These are phyloP conservation scores for Oleoguttula mirabilis DNA, from an alignment of 495 filamentous ascomycete genomes.

Conservation along the genomic window DNA sequence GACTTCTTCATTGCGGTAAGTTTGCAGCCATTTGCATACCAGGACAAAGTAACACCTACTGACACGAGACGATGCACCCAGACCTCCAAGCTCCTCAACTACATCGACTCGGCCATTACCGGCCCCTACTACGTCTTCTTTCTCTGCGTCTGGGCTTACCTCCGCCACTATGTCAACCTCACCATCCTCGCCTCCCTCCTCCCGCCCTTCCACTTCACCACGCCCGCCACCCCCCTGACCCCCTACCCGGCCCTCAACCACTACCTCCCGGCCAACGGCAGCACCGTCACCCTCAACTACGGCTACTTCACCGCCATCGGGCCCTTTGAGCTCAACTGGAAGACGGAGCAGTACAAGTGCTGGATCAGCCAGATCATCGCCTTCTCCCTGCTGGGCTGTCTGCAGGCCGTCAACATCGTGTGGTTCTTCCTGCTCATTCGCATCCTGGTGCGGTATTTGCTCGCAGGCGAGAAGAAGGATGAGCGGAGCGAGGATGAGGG, in stretches of 20 bases:
- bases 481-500: slow-evolving; percentile 31
- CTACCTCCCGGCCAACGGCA: not conserved
- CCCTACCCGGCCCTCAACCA: not conserved
- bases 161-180: slow-evolving; percentile 84
- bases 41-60: too few relatives aligned
- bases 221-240: not conserved
- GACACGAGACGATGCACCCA: too few relatives aligned
- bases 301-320: slow-evolving; percentile 84
- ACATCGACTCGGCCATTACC: slow-evolving; percentile 65
- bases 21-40: too few relatives aligned
- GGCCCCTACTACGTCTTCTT: slow-evolving; percentile 77
- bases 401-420: slow-evolving; percentile 32
- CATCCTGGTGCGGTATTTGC: slow-evolving; percentile 26
- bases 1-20: slow-evolving; percentile 96
- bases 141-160: slow-evolving; percentile 77
- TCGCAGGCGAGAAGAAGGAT: slow-evolving; percentile 21
- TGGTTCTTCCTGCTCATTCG: slow-evolving; percentile 29
- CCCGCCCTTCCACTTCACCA: slow-evolving; percentile 8
- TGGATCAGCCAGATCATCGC: slow-evolving; percentile 29
- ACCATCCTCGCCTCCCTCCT: slow-evolving; percentile 73
- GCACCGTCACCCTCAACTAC: slow-evolving; percentile 3
- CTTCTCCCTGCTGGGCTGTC: slow-evolving; percentile 25
- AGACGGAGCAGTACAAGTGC: slow-evolving; percentile 34
- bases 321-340: slow-evolving; percentile 43
- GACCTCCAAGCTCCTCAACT: slow-evolving; percentile 92